phyloP scores from a whole-genome alignment of 371 early-diverging fungal genomes.

The Chytridium lagenaria region DNA sequence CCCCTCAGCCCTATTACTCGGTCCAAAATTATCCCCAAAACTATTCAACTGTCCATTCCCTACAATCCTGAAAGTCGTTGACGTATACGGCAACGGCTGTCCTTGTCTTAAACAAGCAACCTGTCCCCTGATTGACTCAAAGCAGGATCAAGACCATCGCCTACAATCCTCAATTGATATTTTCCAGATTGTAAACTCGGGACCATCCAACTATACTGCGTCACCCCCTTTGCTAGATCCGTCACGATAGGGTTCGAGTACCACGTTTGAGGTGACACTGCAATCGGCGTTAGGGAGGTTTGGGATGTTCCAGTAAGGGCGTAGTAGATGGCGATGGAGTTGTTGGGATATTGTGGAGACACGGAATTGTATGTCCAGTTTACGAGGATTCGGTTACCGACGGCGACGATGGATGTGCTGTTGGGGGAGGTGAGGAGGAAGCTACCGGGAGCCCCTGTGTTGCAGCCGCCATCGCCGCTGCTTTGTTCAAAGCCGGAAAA shows the following conservation, averaged over 20 bases:
- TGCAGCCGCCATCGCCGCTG: not conserved
- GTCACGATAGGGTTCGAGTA: constrained; percentile 28
- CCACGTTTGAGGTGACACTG: constrained; percentile 21
- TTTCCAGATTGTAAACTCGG: constrained; percentile 15
- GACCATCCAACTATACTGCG: constrained; percentile 28
- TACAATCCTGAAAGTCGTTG: constrained; percentile 21
- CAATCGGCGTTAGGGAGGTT: not conserved
- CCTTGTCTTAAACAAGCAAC: constrained; percentile 19
- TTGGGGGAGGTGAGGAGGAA: constrained; percentile 12
- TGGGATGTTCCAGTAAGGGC: constrained; percentile 11
- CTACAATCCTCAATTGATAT: constrained; percentile 34
- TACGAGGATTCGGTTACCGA: constrained; percentile 29
- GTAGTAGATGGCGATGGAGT: constrained; percentile 29
- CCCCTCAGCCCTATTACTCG: constrained; percentile 2
- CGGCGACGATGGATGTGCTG: constrained; percentile 18
- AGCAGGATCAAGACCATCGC: constrained; percentile 28
- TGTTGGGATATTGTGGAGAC: not conserved
- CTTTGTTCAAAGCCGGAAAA: not conserved
- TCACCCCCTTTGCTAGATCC: constrained; percentile 18
- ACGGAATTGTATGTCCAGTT: constrained; percentile 28
- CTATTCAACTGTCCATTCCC: constrained; percentile 25
- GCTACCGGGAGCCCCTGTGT: constrained; percentile 7
- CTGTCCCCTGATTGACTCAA: constrained; percentile 18
- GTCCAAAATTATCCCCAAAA: constrained; percentile 28
- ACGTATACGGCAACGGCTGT: constrained; percentile 27